phyloP scores from a whole-genome alignment of 805 yeast species.

The Ogataea chonburiensis region DNA sequence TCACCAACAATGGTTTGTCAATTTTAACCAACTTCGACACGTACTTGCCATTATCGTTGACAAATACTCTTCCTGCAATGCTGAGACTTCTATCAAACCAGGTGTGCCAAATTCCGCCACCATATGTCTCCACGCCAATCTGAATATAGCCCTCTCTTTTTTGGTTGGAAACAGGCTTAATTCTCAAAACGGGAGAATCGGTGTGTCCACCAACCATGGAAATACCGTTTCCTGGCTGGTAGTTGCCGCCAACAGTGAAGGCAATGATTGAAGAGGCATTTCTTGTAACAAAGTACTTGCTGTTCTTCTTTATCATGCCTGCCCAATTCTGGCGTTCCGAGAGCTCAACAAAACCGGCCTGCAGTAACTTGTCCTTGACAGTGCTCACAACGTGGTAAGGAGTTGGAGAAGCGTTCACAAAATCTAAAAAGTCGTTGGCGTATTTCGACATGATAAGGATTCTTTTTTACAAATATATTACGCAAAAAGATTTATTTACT shows the following conservation, averaged over 20 bases:
- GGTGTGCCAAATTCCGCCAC: slow-evolving; percentile 95
- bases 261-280: slow-evolving; percentile 89
- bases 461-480: too few relatives aligned
- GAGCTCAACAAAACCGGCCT: slow-evolving; percentile 71
- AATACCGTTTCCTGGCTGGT: slow-evolving; percentile 75
- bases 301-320: slow-evolving; percentile 48
- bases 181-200: slow-evolving; percentile 85
- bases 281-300: slow-evolving; percentile 83
- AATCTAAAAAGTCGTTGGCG: slow-evolving; percentile 67
- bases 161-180: slow-evolving; percentile 82
- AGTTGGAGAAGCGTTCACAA: slow-evolving; percentile 83
- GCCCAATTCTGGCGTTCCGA: slow-evolving; percentile 74
- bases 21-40: slow-evolving; percentile 74
- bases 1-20: slow-evolving; percentile 79
- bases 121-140: slow-evolving; percentile 91
- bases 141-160: slow-evolving; percentile 74
- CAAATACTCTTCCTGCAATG: slow-evolving; percentile 88
- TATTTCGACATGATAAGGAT: slow-evolving; percentile 26
- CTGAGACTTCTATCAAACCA: slow-evolving; percentile 96
- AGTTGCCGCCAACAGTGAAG: slow-evolving; percentile 72
- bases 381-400: slow-evolving; percentile 89
- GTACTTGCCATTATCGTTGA: slow-evolving; percentile 49
- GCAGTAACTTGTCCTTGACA: slow-evolving; percentile 51
- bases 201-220: slow-evolving; percentile 96
- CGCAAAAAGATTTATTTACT: too few relatives aligned